Base-by-base conservation (phyloP, 2,329 filamentous ascomycete genomes). In the Colletotrichum sp. region DNA sequence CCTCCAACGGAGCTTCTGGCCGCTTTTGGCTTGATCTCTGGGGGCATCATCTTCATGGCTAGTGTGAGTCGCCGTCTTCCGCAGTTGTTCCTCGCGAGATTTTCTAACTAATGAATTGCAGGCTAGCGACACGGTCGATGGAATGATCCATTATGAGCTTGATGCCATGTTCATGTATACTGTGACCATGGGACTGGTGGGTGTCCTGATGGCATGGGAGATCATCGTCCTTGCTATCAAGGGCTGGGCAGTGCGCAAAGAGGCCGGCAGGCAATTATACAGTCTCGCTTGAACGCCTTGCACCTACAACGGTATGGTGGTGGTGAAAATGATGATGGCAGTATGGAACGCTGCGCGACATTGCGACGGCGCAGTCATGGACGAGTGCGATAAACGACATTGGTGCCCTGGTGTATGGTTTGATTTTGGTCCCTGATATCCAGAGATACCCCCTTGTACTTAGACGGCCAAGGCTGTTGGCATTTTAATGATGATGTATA, bases 151-250 rank as follows among this genome's bases (percentile, higher is more conserved):
- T 72, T 93, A 96, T 81, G 85, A 93, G 6, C 87, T 98, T 18
- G 95, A 98, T 81, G 95, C 95, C 78, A 98, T 98, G 96, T 97
- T 98, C 84, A 92, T 95, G 77, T 98, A 98, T 85, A 98, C 95
- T 0, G 91, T 98, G 39, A 94, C 93, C 12, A 94, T 98, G 91
- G 96, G 96, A 3, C 83, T 98, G 8, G 95, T 95, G 2, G 94
- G 93, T 3, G 88, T 98, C 67, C 85, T 98, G 68, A 96, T 98
- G 94, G 93, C 96, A 0, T 98, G 95, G 93, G 90, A 94, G 70
- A 90, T 98, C 24, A 81, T 96, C 32, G 87, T 94, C 13, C 91
- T 98, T 76, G 94, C 95, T 30, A 86, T 98, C 82, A 98, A 98
- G 85, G 96, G 96, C 30, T 98, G 95, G 95, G 95, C 95, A 6